Evolutionary conservation across 2,329 filamentous ascomycete species (phyloP), one percentile per base, ranked within the genome.

Genomic region (Xylariales sp.): DNA sequence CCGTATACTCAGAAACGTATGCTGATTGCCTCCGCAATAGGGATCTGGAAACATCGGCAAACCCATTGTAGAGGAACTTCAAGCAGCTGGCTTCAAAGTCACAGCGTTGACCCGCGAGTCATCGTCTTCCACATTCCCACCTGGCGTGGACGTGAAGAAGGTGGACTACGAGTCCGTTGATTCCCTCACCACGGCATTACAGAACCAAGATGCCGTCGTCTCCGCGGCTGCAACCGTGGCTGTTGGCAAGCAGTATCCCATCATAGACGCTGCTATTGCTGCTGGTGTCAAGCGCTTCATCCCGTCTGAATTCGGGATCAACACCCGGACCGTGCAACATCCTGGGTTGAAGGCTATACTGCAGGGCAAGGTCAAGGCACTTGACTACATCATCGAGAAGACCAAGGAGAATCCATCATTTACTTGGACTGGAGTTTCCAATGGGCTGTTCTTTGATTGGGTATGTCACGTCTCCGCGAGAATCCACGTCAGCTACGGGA

Each of bases 371-470:
- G 36, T 52, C 33, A 45, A 55, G 42, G 49, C 50, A 19, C 33
- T 78, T 8, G 69, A 78, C 25, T 78, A 81, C 46, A 62, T 82
- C 15, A 66, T 72, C 46, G 59, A 59, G 18, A 71, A 72, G 47
- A 61, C 57, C 5, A 68, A 70, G 46, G 61, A 71, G 45, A 58
- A 61, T 16, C 53, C 63, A 2, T 57, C 50, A 1, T 72, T 84
- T 47, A 70, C 65, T 21, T 85, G 80, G 80, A 82, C 76, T 1
- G 74, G 66, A 2, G 55, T 85, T 11, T 70, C 78, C 3, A 74
- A 65, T 7, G 77, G 79, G 0, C 61, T 73, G 2, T 78, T 84
- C 57, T 80, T 84, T 53, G 80, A 84, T 52, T 78, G 72, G 74
- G 68, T 71, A 54, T 19, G 60, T 51, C 3, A 9, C 8, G n/a